Conservation (phyloP, 129 eudicot species). For the Glebionis coronaria region DNA sequence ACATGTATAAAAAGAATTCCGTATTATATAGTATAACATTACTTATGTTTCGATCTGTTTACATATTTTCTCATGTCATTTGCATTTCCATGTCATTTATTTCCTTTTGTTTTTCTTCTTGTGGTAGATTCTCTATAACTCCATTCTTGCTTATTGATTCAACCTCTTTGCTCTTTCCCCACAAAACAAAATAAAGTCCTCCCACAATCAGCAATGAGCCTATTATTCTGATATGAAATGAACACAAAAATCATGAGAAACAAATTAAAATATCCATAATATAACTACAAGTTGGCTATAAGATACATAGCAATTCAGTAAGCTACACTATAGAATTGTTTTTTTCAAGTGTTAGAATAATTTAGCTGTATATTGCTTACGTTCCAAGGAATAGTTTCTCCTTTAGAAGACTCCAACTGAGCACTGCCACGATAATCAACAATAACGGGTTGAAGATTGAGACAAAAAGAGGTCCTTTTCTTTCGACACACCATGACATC, state of each 20-base stretch:
- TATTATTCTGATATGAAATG: background rate
- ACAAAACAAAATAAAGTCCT: background rate
- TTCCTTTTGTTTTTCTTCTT: too few relatives aligned
- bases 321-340: too few relatives aligned
- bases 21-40: too few relatives aligned
- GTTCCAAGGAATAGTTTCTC: conserved; percentile 78
- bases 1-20: too few relatives aligned
- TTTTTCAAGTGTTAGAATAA: background rate
- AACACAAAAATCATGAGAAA: background rate
- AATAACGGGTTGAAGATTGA: conserved; percentile 79
- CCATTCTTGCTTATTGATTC: background rate
- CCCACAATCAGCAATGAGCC: background rate
- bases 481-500: conserved; percentile 80
- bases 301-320: too few relatives aligned
- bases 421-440: conserved; percentile 63
- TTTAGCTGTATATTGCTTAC: conserved; percentile 43
- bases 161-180: background rate
- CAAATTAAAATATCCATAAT: too few relatives aligned
- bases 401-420: conserved; percentile 70
- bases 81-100: too few relatives aligned
- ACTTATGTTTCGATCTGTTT: too few relatives aligned
- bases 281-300: too few relatives aligned
- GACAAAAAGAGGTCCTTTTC: too few relatives aligned
- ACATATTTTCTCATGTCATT: too few relatives aligned
- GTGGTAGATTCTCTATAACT: background rate